Evolutionary conservation across 2,329 filamentous ascomycete genomes (phyloP).

Genomic region (Aspergillus tamarii): DNA sequence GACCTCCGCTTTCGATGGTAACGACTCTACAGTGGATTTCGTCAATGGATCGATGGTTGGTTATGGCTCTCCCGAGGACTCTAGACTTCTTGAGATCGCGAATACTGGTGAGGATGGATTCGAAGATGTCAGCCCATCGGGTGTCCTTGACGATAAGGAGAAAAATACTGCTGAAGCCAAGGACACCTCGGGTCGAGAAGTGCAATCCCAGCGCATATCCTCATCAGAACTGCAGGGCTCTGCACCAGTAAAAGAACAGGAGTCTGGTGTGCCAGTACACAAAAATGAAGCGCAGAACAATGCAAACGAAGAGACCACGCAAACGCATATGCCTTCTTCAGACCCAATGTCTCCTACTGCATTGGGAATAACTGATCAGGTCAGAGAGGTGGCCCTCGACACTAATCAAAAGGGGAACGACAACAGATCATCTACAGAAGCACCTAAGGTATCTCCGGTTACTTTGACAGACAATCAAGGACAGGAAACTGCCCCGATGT

Average conservation of each 20-base stretch:
- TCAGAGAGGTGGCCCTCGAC: slow-evolving; percentile 62
- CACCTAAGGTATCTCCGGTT: slow-evolving; percentile 12
- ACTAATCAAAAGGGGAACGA: slow-evolving; percentile 58
- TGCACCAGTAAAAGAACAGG: not conserved
- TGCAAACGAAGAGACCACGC: slow-evolving; percentile 18
- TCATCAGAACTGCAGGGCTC: slow-evolving; percentile 18
- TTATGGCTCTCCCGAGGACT: slow-evolving; percentile 62
- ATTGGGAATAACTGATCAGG: slow-evolving; percentile 57
- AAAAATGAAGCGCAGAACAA: not conserved
- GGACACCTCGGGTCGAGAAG: slow-evolving; percentile 34
- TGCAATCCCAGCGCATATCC: slow-evolving; percentile 26
- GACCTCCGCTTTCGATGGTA: slow-evolving; percentile 60
- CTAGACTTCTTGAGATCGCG: slow-evolving; percentile 73
- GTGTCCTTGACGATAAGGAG: slow-evolving; percentile 72
- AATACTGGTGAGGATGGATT: slow-evolving; percentile 89
- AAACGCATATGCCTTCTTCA: slow-evolving; percentile 26
- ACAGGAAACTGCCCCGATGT: slow-evolving; percentile 33
- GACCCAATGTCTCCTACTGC: slow-evolving; percentile 54
- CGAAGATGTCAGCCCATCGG: slow-evolving; percentile 76
- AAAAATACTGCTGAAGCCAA: slow-evolving; percentile 66
- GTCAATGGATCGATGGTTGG: slow-evolving; percentile 46
- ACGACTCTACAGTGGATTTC: slow-evolving; percentile 51
- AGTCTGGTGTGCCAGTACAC: slow-evolving; percentile 2
- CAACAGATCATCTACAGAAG: slow-evolving; percentile 8
- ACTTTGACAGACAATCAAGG: slow-evolving; percentile 14